Evolutionary conservation across 179 eudicot genomes (phyloP).

Genomic region (Pouteria campechiana): DNA sequence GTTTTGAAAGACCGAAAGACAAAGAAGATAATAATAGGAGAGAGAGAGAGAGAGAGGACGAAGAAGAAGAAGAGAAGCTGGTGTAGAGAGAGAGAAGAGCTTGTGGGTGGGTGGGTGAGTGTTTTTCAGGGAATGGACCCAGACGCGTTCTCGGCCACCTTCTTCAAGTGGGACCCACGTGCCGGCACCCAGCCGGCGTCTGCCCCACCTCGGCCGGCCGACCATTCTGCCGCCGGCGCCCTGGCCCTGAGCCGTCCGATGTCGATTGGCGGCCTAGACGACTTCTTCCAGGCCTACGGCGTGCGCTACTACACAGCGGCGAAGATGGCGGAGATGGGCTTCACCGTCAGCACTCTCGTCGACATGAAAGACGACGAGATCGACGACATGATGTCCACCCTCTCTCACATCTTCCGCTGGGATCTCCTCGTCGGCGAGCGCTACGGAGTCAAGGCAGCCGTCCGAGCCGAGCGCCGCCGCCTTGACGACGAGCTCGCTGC

Average conservation of each 20-base stretch:
- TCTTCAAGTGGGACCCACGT: constrained; percentile 67
- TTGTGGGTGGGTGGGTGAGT: too few species aligned
- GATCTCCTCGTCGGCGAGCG: constrained; percentile 89
- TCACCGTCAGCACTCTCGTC: constrained; percentile 73
- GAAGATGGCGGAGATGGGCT: constrained; percentile 88
- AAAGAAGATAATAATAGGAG: too few species aligned
- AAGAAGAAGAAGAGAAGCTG: too few species aligned
- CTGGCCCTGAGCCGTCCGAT: constrained; percentile 10
- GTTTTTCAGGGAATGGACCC: too few species aligned
- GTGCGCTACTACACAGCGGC: constrained; percentile 73
- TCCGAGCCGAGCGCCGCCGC: constrained; percentile 75
- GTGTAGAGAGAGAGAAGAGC: too few species aligned
- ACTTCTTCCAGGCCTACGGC: constrained; percentile 71
- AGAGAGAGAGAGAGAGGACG: too few species aligned
- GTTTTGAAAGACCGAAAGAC: too few species aligned
- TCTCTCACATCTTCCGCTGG: constrained; percentile 70
- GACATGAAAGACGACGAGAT: constrained; percentile 91
- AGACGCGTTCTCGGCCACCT: constrained; percentile 38
- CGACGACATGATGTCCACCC: constrained; percentile 85
- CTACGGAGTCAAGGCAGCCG: constrained; percentile 82
- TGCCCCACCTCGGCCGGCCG: constrained; percentile 3
- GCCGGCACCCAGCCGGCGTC: constrained; percentile 19
- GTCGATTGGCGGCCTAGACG: constrained; percentile 59
- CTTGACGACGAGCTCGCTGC: constrained; percentile 51
- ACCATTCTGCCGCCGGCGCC: constrained; percentile 3